Base-by-base conservation (phyloP, 805 yeast species). In the Blastobotrys peoriensis region DNA sequence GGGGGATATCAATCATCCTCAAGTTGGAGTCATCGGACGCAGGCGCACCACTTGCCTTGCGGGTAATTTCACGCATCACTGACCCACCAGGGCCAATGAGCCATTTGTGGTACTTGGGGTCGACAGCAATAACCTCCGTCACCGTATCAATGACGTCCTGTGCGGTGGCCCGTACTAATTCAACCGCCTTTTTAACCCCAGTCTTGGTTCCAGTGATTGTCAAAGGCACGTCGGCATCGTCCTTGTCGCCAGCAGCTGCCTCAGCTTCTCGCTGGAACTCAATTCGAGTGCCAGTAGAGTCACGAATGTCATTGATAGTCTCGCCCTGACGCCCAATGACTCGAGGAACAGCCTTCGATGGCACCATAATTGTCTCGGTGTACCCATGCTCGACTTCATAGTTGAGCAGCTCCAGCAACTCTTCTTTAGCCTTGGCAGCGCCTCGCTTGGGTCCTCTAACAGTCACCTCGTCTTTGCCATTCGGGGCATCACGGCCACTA, bases 311-410 rank as follows among this genome's bases (percentile, higher is more conserved):
- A 50, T 81, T 84, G 58, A 93, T 83, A 41, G 74, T 76, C 49
- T 86, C 91, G 61, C 98, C 97, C 48, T 74, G 72, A 59, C 84
- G 87, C 57, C 98, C 98, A 61, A 93, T 88, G 47, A 93, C 80
- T 60, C 87, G 75, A 17, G 96, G 75, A 48, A 91, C 75, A n/a
- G 87, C 81, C 49, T 74, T 76, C 36, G 73, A 62, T 33, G 96
- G 94, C 41, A 93, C 81, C 38, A 67, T 61, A 34, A 91, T 62
- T n/a, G 69, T 66, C 52, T 78, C 71, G 46, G 75, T 73, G 66
- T 78, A 77, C 15, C 95, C 91, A 60, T 88, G 86, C 55, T 86
- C 95, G 58, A 76, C 81, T 65, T 89, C 98, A 63, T 83, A 93
- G 54, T 83, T 82, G 54, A 86, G 71, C 50, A 94, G 73, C 45